phyloP scores from a whole-genome alignment of 768 basidiomycete genomes.

The Podaxis pistillaris region DNA sequence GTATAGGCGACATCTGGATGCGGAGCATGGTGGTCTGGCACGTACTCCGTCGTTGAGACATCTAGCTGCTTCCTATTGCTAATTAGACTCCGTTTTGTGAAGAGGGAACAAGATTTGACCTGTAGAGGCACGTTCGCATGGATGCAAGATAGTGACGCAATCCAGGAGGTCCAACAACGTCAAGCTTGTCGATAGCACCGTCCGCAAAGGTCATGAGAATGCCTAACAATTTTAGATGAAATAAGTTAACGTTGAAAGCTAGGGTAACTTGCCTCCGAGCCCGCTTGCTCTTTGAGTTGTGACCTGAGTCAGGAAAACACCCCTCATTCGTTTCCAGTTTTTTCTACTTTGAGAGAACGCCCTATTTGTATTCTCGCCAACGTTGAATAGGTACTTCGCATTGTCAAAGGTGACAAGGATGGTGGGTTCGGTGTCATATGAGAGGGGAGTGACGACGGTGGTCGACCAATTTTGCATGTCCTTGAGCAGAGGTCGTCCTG shows the following conservation, averaged over 20 bases:
- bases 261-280: constrained; percentile 58
- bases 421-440: constrained; percentile 81
- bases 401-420: constrained; percentile 73
- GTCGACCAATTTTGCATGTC: constrained; percentile 55
- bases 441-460: constrained; percentile 52
- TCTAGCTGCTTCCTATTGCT: constrained; percentile 47
- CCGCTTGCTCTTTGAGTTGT: constrained; percentile 66
- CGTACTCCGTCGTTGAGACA: constrained; percentile 41
- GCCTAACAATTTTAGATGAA: constrained; percentile 38
- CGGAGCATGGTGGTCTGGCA: constrained; percentile 7
- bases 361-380: constrained; percentile 77
- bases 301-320: constrained; percentile 70
- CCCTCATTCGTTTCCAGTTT: constrained; percentile 65
- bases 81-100: constrained; percentile 9
- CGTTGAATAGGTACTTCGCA: constrained; percentile 87
- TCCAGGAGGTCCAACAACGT: constrained; percentile 72
- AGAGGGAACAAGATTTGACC: constrained; percentile 40
- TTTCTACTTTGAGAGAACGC: constrained; percentile 66
- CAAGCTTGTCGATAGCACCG: constrained; percentile 52
- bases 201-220: constrained; percentile 82
- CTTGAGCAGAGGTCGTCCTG: constrained; percentile 18
- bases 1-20: constrained; percentile 32
- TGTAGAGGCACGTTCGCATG: constrained; percentile 63
- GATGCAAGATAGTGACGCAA: constrained; percentile 68
- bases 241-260: background rate